Evolutionary conservation across 176 grass and related monocot species (phyloP).

Genomic region (Eleusine coracana): DNA sequence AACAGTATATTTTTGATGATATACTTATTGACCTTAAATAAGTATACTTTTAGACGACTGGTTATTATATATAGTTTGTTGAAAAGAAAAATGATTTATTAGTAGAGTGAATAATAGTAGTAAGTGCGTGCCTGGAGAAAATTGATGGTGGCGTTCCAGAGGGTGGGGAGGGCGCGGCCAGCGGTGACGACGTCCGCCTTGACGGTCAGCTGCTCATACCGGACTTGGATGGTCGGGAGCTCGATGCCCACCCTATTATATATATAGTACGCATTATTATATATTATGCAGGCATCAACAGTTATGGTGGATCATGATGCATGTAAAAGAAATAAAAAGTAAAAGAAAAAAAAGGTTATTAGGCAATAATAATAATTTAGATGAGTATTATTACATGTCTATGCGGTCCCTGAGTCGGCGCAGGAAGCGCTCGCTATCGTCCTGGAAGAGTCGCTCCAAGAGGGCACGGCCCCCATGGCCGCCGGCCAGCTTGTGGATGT

Average conservation of each 20-base stretch:
- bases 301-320: too few species aligned
- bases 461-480: conserved; percentile 24
- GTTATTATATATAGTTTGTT: too few species aligned
- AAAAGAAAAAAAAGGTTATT: too few species aligned
- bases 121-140: conserved; percentile 46
- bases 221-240: conserved; percentile 69
- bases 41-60: too few species aligned
- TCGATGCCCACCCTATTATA: conserved; percentile 67
- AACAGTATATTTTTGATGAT: too few species aligned
- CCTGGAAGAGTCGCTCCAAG: conserved; percentile 57
- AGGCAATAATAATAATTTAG: too few species aligned
- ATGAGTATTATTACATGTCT: conserved; percentile 46
- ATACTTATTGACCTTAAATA: too few species aligned
- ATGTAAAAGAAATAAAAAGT: neutral
- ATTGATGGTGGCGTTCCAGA: conserved; percentile 62
- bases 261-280: neutral
- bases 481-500: conserved; percentile 44
- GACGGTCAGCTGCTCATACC: conserved; percentile 61
- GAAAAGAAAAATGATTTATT: too few species aligned
- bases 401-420: conserved; percentile 51
- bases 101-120: neutral
- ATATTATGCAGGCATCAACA: too few species aligned
- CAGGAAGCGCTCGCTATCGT: conserved; percentile 78
- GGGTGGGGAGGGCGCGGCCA: conserved; percentile 62
- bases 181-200: conserved; percentile 50